Percentiles rank a stretch among this genome's conserved stretches.
Conservation (phyloP, 139 green algal genomes). For the Chlamydomonas sp. region DNA sequence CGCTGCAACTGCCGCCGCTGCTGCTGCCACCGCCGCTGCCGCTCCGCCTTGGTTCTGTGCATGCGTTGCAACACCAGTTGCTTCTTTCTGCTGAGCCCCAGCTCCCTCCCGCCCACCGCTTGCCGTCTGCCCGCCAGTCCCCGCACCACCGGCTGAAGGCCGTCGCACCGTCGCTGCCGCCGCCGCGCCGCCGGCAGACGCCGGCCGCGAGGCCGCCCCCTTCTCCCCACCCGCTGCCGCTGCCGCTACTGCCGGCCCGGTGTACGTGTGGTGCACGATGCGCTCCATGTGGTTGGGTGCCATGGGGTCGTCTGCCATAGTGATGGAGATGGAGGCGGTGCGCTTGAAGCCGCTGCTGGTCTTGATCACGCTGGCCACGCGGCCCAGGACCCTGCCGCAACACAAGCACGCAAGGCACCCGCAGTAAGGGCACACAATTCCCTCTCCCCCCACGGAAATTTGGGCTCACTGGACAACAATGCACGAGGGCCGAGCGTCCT, state of each 20-base stretch:
- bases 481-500: no score
- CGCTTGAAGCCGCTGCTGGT: constrained; percentile 27
- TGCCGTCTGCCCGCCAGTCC: no score
- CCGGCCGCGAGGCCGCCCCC: no score
- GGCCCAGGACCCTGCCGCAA: not conserved
- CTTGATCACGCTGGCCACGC: constrained; percentile 24
- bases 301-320: constrained; percentile 35
- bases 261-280: not conserved
- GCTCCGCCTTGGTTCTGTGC: not conserved
- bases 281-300: constrained; percentile 31
- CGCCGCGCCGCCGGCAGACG: no score
- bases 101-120: no score
- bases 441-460: not conserved
- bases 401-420: not conserved
- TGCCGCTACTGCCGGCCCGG: not conserved
- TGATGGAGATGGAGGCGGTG: constrained; percentile 30
- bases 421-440: not conserved
- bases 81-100: no score
- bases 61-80: no score
- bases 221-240: not conserved
- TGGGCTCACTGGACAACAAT: not conserved
- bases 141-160: no score
- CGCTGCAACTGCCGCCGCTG: not conserved
- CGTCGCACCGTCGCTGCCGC: no score
- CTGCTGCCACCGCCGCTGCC: not conserved